These are phyloP conservation scores for Dovyalis caffra DNA, from an alignment of 345 rosid species.

Conservation along the genomic window DNA sequence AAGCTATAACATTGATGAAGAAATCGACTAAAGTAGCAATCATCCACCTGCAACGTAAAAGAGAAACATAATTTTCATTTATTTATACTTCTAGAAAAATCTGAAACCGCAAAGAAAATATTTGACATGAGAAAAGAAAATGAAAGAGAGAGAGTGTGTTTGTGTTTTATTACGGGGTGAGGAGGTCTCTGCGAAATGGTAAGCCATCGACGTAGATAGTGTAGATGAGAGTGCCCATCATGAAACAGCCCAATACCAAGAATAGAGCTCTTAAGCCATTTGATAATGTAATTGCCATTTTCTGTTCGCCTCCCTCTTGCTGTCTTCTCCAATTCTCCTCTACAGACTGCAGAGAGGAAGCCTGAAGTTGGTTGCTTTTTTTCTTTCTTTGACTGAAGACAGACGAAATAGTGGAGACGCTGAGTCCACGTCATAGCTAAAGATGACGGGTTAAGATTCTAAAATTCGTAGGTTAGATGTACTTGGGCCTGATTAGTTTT, in stretches of 20 bases:
- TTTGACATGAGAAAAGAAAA: neutral
- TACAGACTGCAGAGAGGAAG: conserved; percentile 1
- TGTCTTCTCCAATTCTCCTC: conserved; percentile 4
- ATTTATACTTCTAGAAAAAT: neutral
- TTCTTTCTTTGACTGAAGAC: too few relatives aligned
- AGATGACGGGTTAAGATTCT: neutral
- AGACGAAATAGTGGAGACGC: conserved; percentile 23
- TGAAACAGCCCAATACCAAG: conserved; percentile 64
- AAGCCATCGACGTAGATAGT: conserved; percentile 72
- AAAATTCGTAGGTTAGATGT: too few relatives aligned
- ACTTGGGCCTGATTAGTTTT: too few relatives aligned
- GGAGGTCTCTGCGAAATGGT: conserved; percentile 81
- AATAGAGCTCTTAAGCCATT: too few relatives aligned
- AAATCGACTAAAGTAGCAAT: conserved; percentile 66
- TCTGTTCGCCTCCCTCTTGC: conserved; percentile 40
- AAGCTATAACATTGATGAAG: conserved; percentile 52
- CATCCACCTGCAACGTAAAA: conserved; percentile 61
- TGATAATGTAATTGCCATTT: conserved; percentile 38
- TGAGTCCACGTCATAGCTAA: conserved; percentile 35
- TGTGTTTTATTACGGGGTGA: conserved; percentile 51
- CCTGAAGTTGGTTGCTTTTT: too few relatives aligned
- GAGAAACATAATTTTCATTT: neutral
- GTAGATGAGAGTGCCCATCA: conserved; percentile 71
- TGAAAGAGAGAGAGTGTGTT: conserved; percentile 9
- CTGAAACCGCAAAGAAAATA: neutral